Conservation (phyloP, 805 yeast genomes). For the Starmerella floricola region DNA sequence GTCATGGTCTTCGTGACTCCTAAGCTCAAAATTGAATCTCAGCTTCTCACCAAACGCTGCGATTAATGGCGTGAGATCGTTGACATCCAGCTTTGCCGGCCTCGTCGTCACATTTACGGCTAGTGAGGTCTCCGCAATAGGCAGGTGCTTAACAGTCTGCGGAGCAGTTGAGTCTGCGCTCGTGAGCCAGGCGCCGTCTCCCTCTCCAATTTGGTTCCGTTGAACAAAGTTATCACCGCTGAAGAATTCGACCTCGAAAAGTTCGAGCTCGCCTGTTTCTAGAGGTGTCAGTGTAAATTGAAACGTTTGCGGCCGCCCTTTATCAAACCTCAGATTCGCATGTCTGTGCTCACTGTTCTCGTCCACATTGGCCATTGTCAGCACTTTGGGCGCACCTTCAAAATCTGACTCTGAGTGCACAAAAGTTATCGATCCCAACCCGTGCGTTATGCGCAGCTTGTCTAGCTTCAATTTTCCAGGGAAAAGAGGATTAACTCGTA, state of each 20-base stretch:
- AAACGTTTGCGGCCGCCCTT: constrained; percentile 21
- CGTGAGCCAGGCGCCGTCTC: not conserved
- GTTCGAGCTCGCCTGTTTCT: constrained; percentile 23
- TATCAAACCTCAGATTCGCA: constrained; percentile 17
- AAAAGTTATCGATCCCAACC: constrained; percentile 11
- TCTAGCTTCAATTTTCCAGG: constrained; percentile 8
- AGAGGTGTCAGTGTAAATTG: constrained; percentile 23
- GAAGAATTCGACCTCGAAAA: constrained; percentile 15
- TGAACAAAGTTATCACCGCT: constrained; percentile 12
- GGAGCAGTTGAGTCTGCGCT: constrained; percentile 1
- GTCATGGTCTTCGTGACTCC: constrained; percentile 24
- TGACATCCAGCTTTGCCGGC: constrained; percentile 24
- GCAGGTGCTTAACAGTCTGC: constrained; percentile 10
- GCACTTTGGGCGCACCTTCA: not conserved
- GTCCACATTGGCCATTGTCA: not conserved
- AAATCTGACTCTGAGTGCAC: not conserved
- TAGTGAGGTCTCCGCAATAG: constrained; percentile 3
- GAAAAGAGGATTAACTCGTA: constrained; percentile 17
- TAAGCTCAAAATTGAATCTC: constrained; percentile 12
- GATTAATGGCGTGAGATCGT: constrained; percentile 14
- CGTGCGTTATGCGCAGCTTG: constrained; percentile 11
- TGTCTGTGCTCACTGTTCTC: not conserved
- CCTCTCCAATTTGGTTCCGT: constrained; percentile 5
- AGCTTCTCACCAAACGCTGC: constrained; percentile 25
- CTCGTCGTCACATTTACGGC: constrained; percentile 21